Conservation (phyloP, 2,329 filamentous ascomycete genomes). For the Sclerotinia borealis region DNA sequence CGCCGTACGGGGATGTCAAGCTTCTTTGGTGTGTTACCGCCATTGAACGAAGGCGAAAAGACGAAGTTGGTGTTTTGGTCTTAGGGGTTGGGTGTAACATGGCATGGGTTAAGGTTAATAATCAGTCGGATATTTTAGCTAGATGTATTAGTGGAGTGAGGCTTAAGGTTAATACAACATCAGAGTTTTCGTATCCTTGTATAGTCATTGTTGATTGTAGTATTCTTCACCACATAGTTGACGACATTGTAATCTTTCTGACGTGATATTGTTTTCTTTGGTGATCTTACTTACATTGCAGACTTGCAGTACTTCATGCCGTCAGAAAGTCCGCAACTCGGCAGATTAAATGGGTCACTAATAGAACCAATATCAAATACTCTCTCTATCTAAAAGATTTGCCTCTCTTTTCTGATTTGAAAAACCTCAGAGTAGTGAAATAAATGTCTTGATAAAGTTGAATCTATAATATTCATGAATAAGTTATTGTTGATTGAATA, state of each 20-base stretch:
- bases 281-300: not conserved
- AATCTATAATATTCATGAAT: too few species aligned
- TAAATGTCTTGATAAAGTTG: too few species aligned
- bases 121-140: not conserved
- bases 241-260: not conserved
- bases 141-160: not conserved
- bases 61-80: slow-evolving; percentile 6
- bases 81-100: not conserved
- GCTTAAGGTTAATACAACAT: not conserved
- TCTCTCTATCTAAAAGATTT: too few species aligned
- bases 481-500: too few species aligned
- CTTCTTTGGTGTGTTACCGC: slow-evolving; percentile 2
- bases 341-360: too few species aligned
- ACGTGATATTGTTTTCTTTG: not conserved
- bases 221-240: not conserved
- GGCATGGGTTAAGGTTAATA: too few species aligned
- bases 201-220: not conserved
- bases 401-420: too few species aligned
- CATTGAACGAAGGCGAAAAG: not conserved
- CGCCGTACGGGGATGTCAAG: slow-evolving; percentile 2
- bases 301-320: too few species aligned
- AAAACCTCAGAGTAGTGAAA: too few species aligned
- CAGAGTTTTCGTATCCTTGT: not conserved
- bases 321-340: too few species aligned
- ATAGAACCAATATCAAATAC: too few species aligned